A percentile compares a stretch with the other conserved stretches of the same genome.
phyloP scores from a whole-genome alignment of 179 eudicot species.

The Silene noctiflora region DNA sequence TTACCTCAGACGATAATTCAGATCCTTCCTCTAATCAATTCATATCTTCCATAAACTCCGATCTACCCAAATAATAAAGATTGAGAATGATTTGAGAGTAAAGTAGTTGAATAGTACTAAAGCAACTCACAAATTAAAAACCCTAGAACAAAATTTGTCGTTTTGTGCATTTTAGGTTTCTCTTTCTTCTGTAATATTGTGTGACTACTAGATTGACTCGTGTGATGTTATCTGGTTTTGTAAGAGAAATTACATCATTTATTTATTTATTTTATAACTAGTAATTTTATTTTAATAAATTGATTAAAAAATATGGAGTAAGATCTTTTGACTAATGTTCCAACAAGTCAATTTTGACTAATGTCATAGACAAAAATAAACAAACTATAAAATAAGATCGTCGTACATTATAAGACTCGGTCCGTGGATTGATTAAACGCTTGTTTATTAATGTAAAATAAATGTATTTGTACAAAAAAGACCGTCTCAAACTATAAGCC shows the following conservation, averaged over 20 bases:
- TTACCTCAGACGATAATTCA: conserved; percentile 25
- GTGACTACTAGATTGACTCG: conserved; percentile 35
- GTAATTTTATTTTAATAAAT: too few species aligned
- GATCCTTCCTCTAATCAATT: conserved; percentile 16
- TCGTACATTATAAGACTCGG: too few species aligned
- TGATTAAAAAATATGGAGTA: not conserved
- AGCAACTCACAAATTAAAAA: conserved; percentile 19
- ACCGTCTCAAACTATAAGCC: too few species aligned
- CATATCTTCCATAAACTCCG: conserved; percentile 17
- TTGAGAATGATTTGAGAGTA: not conserved
- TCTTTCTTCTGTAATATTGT: conserved; percentile 25
- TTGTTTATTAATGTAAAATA: too few species aligned
- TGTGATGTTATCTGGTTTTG: conserved; percentile 24
- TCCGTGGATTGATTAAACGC: too few species aligned
- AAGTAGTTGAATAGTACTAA: not conserved
- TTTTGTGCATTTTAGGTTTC: conserved; percentile 20
- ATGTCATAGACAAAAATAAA: conserved; percentile 9
- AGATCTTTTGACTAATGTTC: not conserved
- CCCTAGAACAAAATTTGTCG: conserved; percentile 37
- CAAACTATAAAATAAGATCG: too few species aligned
- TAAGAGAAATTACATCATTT: not conserved
- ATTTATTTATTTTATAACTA: too few species aligned
- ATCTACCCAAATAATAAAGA: conserved; percentile 18
- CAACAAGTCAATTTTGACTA: conserved; percentile 20
- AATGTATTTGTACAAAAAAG: too few species aligned